A percentile compares a stretch with the other conserved stretches of the same genome.
Evolutionary conservation across 148 eudicot genomes (phyloP).

Genomic region (Vaccinium macrocarpon): DNA sequence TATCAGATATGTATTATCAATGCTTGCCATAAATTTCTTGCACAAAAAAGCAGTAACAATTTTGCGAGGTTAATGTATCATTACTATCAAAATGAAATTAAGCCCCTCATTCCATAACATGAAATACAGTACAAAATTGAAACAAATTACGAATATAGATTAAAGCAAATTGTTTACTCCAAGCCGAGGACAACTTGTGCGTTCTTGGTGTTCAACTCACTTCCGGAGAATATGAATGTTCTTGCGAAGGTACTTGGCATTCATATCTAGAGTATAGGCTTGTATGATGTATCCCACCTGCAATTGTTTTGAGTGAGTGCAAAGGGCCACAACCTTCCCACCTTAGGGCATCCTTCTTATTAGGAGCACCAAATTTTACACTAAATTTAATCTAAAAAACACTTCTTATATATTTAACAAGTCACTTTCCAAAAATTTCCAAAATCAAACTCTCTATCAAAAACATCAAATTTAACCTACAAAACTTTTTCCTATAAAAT

Average conservation of each 20-base stretch:
- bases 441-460: no score
- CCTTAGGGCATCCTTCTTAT: no score
- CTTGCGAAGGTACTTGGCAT: background rate
- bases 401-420: no score
- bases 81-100: background rate
- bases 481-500: no score
- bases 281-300: background rate
- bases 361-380: no score
- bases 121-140: background rate
- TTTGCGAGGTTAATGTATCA: background rate
- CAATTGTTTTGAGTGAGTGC: no score
- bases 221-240: background rate
- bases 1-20: background rate
- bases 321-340: background rate
- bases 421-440: no score
- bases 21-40: background rate
- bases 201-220: background rate
- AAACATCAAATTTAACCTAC: no score
- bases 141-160: background rate
- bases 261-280: background rate
- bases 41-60: background rate
- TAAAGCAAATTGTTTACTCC: background rate
- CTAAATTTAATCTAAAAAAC: no score
- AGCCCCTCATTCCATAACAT: background rate
- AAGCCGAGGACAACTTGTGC: background rate